Percentiles rank a stretch among this genome's conserved stretches.
Evolutionary conservation across 306 rosid genomes (phyloP).

Genomic region (Aeschynomene evenia): DNA sequence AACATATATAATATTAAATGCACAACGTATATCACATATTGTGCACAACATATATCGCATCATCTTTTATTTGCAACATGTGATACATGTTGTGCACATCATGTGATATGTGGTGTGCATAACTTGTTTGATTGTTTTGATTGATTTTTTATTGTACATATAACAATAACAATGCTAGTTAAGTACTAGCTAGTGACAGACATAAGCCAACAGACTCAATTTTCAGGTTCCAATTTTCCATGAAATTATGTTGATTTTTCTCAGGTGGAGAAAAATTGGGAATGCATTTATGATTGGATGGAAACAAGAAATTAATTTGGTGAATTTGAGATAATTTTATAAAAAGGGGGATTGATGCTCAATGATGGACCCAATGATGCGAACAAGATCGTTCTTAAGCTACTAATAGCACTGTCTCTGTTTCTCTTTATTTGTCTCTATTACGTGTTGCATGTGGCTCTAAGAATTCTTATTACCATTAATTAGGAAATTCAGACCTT

Average conservation of each 20-base stretch:
- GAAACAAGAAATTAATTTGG: slow-evolving; percentile 2
- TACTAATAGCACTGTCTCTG: background rate
- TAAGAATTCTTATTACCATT: background rate
- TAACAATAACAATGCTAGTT: no score
- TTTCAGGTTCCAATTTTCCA: slow-evolving; percentile 1
- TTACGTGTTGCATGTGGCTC: slow-evolving; percentile 27
- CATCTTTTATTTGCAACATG: no score
- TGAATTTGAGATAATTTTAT: background rate
- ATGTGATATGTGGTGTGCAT: no score
- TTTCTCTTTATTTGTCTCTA: background rate
- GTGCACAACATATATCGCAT: no score
- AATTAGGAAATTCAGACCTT: background rate
- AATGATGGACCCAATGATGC: background rate
- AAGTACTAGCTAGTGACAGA: background rate
- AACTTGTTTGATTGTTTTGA: no score
- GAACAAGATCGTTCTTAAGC: background rate
- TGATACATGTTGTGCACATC: no score
- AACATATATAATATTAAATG: no score
- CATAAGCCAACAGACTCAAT: background rate
- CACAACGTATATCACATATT: no score
- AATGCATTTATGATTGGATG: background rate
- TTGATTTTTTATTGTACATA: no score
- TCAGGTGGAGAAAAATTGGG: slow-evolving; percentile 7
- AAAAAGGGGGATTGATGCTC: background rate
- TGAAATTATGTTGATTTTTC: background rate